A percentile compares a stretch with the other conserved stretches of the same genome.
phyloP scores from a whole-genome alignment of 1,284 basidiomycete species.

The Irpex sp. region DNA sequence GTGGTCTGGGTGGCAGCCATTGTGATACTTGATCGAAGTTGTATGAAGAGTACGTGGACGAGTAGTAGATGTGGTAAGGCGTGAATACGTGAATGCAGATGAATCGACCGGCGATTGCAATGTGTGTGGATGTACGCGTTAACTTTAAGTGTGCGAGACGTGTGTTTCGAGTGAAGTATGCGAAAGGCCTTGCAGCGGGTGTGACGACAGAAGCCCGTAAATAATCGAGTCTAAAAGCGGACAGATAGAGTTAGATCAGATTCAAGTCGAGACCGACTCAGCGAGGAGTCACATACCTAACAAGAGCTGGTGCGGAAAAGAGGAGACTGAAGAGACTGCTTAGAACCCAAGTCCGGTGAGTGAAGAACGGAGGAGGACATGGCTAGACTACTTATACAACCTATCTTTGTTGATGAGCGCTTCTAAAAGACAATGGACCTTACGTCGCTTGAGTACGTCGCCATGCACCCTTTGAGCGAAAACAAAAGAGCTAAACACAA shows the following conservation, averaged over 20 bases:
- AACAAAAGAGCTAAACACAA: slow-evolving; percentile 30
- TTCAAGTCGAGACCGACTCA: background rate
- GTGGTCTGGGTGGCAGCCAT: slow-evolving; percentile 38
- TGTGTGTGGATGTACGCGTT: slow-evolving; percentile 21
- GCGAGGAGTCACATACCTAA: slow-evolving; percentile 25
- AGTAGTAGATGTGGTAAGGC: slow-evolving; percentile 13
- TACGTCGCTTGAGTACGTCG: slow-evolving; percentile 20
- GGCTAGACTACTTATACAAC: slow-evolving; percentile 29
- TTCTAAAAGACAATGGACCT: slow-evolving; percentile 29
- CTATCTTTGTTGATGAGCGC: slow-evolving; percentile 16
- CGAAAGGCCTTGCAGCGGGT: slow-evolving; percentile 11
- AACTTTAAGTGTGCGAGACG: slow-evolving; percentile 8
- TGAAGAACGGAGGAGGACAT: slow-evolving; percentile 19
- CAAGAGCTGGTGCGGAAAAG: slow-evolving; percentile 28
- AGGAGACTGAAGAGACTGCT: slow-evolving; percentile 23
- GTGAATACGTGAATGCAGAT: slow-evolving; percentile 20
- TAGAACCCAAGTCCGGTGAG: slow-evolving; percentile 34
- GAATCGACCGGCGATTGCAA: slow-evolving; percentile 67
- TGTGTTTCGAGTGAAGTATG: slow-evolving; percentile 19
- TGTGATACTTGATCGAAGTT: slow-evolving; percentile 19
- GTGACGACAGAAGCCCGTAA: slow-evolving; percentile 22
- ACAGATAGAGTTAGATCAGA: background rate
- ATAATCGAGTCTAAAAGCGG: slow-evolving; percentile 17
- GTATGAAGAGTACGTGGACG: slow-evolving; percentile 14
- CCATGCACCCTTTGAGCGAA: slow-evolving; percentile 19